A percentile compares a stretch with the other conserved stretches of the same genome.
Evolutionary conservation across 23 red algal species (phyloP).

Genomic region (Gracilariopsis chorda): DNA sequence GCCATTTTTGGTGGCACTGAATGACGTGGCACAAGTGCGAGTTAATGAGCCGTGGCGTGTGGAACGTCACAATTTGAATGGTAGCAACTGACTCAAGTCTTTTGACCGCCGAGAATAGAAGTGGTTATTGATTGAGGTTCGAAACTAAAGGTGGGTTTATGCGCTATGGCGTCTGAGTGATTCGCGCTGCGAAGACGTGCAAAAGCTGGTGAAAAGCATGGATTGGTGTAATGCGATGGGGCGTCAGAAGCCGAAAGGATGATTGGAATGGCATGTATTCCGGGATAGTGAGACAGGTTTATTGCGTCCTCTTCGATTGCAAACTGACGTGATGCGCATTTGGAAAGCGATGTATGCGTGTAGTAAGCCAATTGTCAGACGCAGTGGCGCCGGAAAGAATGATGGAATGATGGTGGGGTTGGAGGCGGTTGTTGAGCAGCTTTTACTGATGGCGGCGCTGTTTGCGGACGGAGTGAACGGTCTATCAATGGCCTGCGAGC

Average conservation of each 20-base stretch:
- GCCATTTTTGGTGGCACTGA: too few species aligned
- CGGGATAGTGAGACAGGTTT: constrained; percentile 3
- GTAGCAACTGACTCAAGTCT: constrained; percentile 65
- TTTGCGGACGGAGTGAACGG: too few species aligned
- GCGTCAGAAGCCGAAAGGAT: constrained; percentile 73
- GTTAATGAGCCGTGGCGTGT: too few species aligned
- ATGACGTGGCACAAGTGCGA: too few species aligned
- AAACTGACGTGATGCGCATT: constrained; percentile 54
- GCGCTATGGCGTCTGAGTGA: constrained; percentile 45
- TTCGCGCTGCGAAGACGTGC: constrained; percentile 42
- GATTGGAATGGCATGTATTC: constrained; percentile 4
- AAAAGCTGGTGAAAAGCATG: constrained; percentile 64
- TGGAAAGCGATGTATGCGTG: constrained; percentile 72
- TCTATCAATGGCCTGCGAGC: too few species aligned
- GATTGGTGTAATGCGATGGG: constrained; percentile 35
- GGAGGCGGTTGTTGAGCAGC: too few species aligned
- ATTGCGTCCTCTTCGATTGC: constrained; percentile 58
- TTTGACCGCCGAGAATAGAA: constrained; percentile 65
- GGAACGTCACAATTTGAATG: constrained; percentile 61
- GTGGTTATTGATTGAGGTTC: too few species aligned
- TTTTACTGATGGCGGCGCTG: too few species aligned
- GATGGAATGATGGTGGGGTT: too few species aligned
- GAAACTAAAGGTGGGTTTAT: too few species aligned
- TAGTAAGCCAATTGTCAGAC: constrained; percentile 53
- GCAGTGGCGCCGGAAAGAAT: too few species aligned